These are phyloP conservation scores for Fraxinus angustifolia DNA, from an alignment of 305 asterid species.

Conservation along the genomic window DNA sequence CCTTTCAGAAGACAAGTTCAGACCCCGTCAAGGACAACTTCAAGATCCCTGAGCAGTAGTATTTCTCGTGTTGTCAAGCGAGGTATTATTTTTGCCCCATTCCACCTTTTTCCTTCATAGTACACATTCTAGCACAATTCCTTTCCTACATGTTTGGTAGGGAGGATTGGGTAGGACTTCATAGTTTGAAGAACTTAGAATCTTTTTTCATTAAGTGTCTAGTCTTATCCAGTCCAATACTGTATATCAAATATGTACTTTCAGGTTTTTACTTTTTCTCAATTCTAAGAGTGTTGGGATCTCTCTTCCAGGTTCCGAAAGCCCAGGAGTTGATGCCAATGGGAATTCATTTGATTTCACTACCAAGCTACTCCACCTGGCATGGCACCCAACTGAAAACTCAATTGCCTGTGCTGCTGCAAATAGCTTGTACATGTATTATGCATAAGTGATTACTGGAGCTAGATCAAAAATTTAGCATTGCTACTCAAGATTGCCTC, in stretches of 20 bases:
- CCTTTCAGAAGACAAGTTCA: slow-evolving; percentile 74
- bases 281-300: background rate
- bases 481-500: slow-evolving; percentile 37
- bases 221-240: background rate
- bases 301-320: slow-evolving; percentile 59
- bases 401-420: slow-evolving; percentile 98
- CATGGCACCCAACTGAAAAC: slow-evolving; percentile 97
- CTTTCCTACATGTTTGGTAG: background rate
- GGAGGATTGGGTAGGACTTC: background rate
- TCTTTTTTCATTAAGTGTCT: background rate
- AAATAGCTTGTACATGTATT: slow-evolving; percentile 95
- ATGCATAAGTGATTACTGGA: slow-evolving; percentile 51
- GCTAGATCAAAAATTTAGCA: slow-evolving; percentile 37
- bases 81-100: slow-evolving; percentile 40
- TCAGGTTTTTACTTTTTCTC: background rate
- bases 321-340: slow-evolving; percentile 75
- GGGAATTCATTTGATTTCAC: slow-evolving; percentile 90
- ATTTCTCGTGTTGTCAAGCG: slow-evolving; percentile 82
- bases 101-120: background rate
- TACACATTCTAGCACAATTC: background rate
- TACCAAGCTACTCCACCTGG: slow-evolving; percentile 86
- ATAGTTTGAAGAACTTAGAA: background rate
- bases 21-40: slow-evolving; percentile 69
- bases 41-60: slow-evolving; percentile 86
- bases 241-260: background rate